Conservation (phyloP, 495 filamentous ascomycete species). For the Penicillium chermesinum region DNA sequence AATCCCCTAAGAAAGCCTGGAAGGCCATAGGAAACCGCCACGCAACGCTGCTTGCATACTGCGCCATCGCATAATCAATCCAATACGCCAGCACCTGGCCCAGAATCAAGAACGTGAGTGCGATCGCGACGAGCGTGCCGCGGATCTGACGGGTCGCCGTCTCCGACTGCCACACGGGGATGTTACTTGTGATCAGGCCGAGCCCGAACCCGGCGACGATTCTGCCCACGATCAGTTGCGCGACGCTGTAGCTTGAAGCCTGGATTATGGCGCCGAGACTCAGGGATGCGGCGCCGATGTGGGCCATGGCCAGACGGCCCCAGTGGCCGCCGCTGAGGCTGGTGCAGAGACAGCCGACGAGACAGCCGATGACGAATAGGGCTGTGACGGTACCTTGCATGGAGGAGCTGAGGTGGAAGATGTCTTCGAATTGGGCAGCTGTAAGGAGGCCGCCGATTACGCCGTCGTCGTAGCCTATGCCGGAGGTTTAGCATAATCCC, state of each 20-base stretch:
- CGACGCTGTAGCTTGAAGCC: conserved; percentile 36
- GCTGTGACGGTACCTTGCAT: conserved; percentile 16
- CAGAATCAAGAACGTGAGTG: conserved; percentile 13
- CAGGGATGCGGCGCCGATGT: conserved; percentile 44
- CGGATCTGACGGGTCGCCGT: conserved; percentile 6
- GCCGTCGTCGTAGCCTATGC: conserved; percentile 13
- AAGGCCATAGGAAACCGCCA: conserved; percentile 45
- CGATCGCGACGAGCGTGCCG: conserved; percentile 8
- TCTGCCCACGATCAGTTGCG: conserved; percentile 41
- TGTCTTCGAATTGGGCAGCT: conserved; percentile 8
- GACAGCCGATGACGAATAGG: conserved; percentile 33
- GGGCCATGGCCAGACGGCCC: conserved; percentile 24
- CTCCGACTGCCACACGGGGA: conserved; percentile 14
- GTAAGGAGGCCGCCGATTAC: conserved; percentile 16
- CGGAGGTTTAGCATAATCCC: too few relatives aligned
- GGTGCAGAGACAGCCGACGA: conserved; percentile 7
- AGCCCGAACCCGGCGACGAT: conserved; percentile 33
- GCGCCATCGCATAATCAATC: conserved; percentile 22
- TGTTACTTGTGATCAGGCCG: conserved; percentile 10
- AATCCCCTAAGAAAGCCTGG: conserved; percentile 28
- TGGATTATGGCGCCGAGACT: conserved; percentile 48
- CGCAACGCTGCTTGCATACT: conserved; percentile 20
- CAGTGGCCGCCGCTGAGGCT: conserved; percentile 4
- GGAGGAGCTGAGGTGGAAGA: conserved; percentile 11
- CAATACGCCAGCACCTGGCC: conserved; percentile 23